phyloP scores from a whole-genome alignment of 176 grass and related monocot species.

The Zoysia japonica region DNA sequence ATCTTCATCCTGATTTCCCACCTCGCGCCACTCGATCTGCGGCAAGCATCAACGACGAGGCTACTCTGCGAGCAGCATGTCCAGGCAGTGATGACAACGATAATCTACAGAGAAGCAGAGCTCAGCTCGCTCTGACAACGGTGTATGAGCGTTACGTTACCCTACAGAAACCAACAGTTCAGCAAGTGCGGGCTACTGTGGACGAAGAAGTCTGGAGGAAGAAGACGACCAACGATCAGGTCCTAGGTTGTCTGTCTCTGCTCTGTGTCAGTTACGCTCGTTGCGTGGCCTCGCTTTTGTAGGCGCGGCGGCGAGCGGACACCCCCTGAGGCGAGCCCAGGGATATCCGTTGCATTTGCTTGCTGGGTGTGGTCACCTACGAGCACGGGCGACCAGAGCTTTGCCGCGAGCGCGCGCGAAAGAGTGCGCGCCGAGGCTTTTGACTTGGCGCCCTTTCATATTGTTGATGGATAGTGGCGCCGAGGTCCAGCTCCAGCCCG shows the following conservation, averaged over 20 bases:
- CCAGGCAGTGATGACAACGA: background rate
- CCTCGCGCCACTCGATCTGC: background rate
- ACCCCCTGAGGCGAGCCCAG: background rate
- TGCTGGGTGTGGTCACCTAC: conserved; percentile 48
- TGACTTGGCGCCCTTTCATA: conserved; percentile 30
- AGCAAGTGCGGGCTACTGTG: too few relatives aligned
- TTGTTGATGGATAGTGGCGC: background rate
- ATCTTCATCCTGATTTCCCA: background rate
- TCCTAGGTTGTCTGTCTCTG: conserved; percentile 4
- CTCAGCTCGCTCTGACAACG: background rate
- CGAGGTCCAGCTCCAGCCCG: too few relatives aligned
- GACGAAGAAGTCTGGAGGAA: background rate
- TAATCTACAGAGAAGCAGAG: background rate
- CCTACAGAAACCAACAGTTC: background rate
- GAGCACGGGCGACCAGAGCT: conserved; percentile 26
- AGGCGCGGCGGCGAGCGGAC: conserved; percentile 5
- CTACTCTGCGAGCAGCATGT: background rate
- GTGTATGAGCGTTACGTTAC: background rate
- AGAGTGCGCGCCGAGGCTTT: conserved; percentile 17
- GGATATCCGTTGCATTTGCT: conserved; percentile 50
- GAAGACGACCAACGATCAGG: background rate
- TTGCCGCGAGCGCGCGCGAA: conserved; percentile 27
- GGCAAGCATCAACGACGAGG: background rate
- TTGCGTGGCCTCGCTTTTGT: conserved; percentile 45
- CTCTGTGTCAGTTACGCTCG: conserved; percentile 10